phyloP scores from a whole-genome alignment of 164 flowering plant species.

The Houttuynia cordata region DNA sequence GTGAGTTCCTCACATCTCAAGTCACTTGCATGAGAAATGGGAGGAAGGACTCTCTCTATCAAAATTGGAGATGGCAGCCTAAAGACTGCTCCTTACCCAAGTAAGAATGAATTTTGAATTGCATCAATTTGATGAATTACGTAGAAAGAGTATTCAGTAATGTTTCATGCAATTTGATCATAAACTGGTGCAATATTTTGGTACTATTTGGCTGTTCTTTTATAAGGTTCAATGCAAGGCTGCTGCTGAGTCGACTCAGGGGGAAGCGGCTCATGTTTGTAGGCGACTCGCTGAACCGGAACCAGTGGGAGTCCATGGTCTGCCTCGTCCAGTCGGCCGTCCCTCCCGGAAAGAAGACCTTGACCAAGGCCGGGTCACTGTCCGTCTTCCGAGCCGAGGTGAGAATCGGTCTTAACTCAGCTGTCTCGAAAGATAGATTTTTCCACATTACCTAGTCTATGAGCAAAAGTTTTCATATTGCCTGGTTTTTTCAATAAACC shows the following conservation, averaged over 20 bases:
- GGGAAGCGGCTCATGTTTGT: constrained; percentile 92
- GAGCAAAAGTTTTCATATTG: no score
- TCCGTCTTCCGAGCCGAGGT: constrained; percentile 77
- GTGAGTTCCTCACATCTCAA: constrained; percentile 74
- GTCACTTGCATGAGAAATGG: constrained; percentile 91
- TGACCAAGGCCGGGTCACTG: constrained; percentile 66
- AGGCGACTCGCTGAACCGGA: constrained; percentile 92
- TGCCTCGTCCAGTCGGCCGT: constrained; percentile 75
- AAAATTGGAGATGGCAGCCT: constrained; percentile 98
- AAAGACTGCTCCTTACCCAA: constrained; percentile 61
- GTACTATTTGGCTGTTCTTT: neutral
- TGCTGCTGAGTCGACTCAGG: constrained; percentile 71
- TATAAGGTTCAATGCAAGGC: constrained; percentile 58
- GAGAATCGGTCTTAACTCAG: neutral
- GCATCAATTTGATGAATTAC: neutral
- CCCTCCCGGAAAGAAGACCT: constrained; percentile 65
- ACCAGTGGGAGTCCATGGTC: constrained; percentile 98
- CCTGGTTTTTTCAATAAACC: no score
- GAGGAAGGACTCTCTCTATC: constrained; percentile 64
- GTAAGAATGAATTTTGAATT: constrained; percentile 11
- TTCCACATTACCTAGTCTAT: neutral
- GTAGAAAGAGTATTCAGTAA: neutral
- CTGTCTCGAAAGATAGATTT: no score
- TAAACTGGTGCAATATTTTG: neutral
- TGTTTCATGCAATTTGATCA: neutral